Evolutionary conservation across 2,329 filamentous ascomycete species (phyloP).

Genomic region (Bipolaris sorokiniana): DNA sequence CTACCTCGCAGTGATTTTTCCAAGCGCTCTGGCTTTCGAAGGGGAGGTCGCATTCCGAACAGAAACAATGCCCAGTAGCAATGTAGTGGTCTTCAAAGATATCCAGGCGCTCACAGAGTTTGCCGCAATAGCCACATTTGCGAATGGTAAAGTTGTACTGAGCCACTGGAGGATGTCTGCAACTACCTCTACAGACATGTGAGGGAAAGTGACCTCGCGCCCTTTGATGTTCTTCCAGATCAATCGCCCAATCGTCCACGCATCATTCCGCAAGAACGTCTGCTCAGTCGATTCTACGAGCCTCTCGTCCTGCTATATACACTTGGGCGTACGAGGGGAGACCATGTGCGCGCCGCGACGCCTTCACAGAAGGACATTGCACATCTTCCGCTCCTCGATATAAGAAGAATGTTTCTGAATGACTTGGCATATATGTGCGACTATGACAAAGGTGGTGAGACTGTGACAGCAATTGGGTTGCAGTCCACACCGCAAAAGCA

Average conservation of each 20-base stretch:
- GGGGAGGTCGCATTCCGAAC: slow-evolving; percentile 12
- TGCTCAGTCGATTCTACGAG: too few relatives aligned
- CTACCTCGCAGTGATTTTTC: slow-evolving; percentile 1
- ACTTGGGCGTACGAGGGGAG: too few relatives aligned
- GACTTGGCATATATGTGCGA: too few relatives aligned
- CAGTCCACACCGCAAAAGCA: slow-evolving; percentile 17
- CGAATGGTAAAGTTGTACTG: slow-evolving; percentile 7
- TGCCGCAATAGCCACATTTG: slow-evolving; percentile 13
- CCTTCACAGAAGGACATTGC: too few relatives aligned
- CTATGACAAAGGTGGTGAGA: not conserved
- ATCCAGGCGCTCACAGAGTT: slow-evolving; percentile 14
- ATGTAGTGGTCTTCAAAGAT: slow-evolving; percentile 17
- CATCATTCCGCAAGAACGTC: too few relatives aligned
- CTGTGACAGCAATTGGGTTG: slow-evolving; percentile 17
- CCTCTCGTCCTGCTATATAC: too few relatives aligned
- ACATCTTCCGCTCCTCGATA: too few relatives aligned
- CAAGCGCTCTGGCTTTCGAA: slow-evolving; percentile 14
- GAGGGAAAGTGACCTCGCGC: slow-evolving; percentile 18
- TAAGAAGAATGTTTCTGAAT: too few relatives aligned
- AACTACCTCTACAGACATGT: slow-evolving; percentile 9
- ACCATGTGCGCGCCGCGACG: too few relatives aligned
- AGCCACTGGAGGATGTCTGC: slow-evolving; percentile 10
- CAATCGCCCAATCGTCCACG: not conserved
- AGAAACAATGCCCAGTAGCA: slow-evolving; percentile 18
- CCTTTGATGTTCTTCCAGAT: slow-evolving; percentile 20